These are phyloP conservation scores for Warburgia ugandensis DNA, from an alignment of 164 flowering plant species.

Conservation along the genomic window DNA sequence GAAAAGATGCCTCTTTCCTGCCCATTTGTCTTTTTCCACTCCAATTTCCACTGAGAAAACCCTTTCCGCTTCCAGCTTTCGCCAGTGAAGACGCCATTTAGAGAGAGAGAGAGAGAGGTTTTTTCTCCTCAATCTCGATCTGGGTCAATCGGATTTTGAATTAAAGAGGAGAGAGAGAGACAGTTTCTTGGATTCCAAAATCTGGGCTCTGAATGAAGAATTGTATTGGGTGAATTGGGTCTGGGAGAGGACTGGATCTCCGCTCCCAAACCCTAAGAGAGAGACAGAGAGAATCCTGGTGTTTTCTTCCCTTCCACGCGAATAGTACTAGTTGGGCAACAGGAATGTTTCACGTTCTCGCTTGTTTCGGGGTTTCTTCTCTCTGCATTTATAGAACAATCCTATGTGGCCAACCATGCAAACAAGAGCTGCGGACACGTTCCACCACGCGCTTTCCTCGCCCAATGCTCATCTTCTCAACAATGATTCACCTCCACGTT, in stretches of 20 bases:
- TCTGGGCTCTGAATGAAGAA: background rate
- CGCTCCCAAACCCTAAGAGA: background rate
- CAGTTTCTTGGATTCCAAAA: background rate
- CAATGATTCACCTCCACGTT: too few relatives aligned
- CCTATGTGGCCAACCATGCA: constrained; percentile 12
- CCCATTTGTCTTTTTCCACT: too few relatives aligned
- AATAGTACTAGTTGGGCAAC: background rate
- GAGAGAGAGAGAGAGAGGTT: background rate
- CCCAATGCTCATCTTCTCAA: constrained; percentile 10
- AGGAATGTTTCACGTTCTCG: background rate
- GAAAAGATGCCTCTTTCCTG: background rate
- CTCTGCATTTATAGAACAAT: background rate
- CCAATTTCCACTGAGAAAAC: background rate
- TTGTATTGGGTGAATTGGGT: too few relatives aligned
- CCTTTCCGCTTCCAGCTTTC: background rate
- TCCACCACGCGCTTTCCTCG: constrained; percentile 15
- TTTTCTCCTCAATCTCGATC: background rate
- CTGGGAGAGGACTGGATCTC: too few relatives aligned
- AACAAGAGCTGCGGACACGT: constrained; percentile 9
- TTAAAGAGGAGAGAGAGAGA: background rate
- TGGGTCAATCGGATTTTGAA: background rate
- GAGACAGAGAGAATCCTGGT: background rate
- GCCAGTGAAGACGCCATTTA: background rate
- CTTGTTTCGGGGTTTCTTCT: too few relatives aligned
- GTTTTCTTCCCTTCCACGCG: background rate